Conservation (phyloP, 306 rosid species). For the Herpetospermum pedunculosum region DNA sequence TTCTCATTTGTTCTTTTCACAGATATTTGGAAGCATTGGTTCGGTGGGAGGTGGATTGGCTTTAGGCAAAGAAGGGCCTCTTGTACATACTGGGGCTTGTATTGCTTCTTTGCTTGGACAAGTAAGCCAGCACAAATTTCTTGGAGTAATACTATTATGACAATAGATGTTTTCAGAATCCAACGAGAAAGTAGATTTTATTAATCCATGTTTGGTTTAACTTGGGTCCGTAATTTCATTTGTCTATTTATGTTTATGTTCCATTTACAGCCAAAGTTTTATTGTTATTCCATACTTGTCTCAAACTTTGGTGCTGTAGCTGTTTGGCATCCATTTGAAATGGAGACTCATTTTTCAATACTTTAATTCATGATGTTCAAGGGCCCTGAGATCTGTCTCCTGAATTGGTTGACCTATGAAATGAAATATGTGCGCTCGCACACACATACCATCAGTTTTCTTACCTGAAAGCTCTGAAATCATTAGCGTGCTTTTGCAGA, state of each 20-base stretch:
- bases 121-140: conserved; percentile 27
- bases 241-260: neutral
- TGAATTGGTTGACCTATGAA: neutral
- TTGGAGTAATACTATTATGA: neutral
- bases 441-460: neutral
- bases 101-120: conserved; percentile 98
- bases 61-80: conserved; percentile 97
- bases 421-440: neutral
- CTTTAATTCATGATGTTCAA: neutral
- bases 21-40: conserved; percentile 98
- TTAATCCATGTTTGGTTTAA: neutral
- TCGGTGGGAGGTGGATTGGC: conserved; percentile 98
- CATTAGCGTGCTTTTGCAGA: neutral
- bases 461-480: neutral
- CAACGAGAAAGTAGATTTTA: neutral
- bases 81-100: conserved; percentile 98
- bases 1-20: conserved; percentile 11
- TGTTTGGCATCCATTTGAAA: neutral
- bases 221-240: neutral
- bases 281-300: neutral
- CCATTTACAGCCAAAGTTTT: neutral
- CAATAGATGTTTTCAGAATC: neutral
- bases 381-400: neutral
- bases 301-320: neutral
- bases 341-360: neutral